Evolutionary conservation across 306 rosid species (phyloP).

Genomic region (Ormosia semicastrata): DNA sequence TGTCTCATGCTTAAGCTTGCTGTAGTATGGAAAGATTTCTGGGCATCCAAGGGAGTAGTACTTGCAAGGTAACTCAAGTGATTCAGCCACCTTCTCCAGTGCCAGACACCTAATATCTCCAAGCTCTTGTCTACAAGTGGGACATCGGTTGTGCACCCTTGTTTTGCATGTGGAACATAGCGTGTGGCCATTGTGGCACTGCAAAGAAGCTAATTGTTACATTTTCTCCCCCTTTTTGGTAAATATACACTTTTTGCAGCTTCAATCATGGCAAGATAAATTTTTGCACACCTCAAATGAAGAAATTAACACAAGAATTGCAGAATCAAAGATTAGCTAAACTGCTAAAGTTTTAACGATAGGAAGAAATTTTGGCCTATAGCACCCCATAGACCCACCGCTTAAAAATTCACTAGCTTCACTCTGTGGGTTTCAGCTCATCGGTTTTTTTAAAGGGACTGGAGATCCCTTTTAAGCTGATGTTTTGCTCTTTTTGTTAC

Average conservation of each 20-base stretch:
- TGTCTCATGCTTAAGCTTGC: slow-evolving; percentile 95
- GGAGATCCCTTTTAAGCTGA: not conserved
- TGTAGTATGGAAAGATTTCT: slow-evolving; percentile 94
- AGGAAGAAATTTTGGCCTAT: not conserved
- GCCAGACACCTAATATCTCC: slow-evolving; percentile 99
- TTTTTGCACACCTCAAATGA: not conserved
- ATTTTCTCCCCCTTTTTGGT: not conserved
- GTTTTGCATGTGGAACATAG: slow-evolving; percentile 96
- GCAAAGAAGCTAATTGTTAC: slow-evolving; percentile 41
- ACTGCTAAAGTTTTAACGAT: not conserved
- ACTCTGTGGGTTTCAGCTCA: not conserved
- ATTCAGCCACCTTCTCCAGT: slow-evolving; percentile 97
- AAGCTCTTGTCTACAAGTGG: slow-evolving; percentile 99
- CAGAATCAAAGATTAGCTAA: not conserved
- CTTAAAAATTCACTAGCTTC: not conserved
- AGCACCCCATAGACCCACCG: not conserved
- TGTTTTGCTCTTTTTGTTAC: not conserved
- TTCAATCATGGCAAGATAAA: slow-evolving; percentile 21
- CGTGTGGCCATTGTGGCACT: slow-evolving; percentile 99
- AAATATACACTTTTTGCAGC: slow-evolving; percentile 8
- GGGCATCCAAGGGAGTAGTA: slow-evolving; percentile 90
- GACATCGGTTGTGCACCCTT: slow-evolving; percentile 97
- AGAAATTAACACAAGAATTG: not conserved
- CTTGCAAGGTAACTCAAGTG: slow-evolving; percentile 97
- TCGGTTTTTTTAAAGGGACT: not conserved